phyloP scores from a whole-genome alignment of 805 yeast species.

The Sporopachydermia lactativora region DNA sequence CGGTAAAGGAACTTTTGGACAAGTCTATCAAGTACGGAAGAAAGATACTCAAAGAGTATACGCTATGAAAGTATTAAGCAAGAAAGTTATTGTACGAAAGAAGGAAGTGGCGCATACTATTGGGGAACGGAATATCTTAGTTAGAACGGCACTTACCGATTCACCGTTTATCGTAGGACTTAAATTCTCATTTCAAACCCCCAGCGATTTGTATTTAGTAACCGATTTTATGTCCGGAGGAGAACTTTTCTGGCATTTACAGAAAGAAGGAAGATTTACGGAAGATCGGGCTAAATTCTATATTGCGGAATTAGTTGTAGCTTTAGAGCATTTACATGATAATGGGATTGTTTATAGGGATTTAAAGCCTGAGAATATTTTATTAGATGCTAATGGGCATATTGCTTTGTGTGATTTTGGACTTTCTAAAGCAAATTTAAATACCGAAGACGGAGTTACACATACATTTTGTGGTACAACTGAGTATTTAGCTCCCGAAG shows the following conservation, averaged over 20 bases:
- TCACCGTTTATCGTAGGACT: slow-evolving; percentile 92
- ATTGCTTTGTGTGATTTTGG: slow-evolving; percentile 97
- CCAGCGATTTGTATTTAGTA: slow-evolving; percentile 78
- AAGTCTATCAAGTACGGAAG: slow-evolving; percentile 91
- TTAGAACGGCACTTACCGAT: slow-evolving; percentile 77
- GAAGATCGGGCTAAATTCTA: slow-evolving; percentile 95
- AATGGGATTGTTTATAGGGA: slow-evolving; percentile 95
- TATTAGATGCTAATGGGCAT: slow-evolving; percentile 93
- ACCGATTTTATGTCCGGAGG: slow-evolving; percentile 99
- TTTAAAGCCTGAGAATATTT: slow-evolving; percentile 90
- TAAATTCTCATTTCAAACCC: slow-evolving; percentile 94
- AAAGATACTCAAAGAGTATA: slow-evolving; percentile 80
- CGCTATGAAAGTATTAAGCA: slow-evolving; percentile 94
- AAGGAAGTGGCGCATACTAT: slow-evolving; percentile 97
- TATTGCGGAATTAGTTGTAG: slow-evolving; percentile 89
- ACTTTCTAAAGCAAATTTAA: slow-evolving; percentile 80
- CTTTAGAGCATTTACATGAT: slow-evolving; percentile 88
- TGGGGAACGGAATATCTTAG: slow-evolving; percentile 91
- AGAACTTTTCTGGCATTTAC: slow-evolving; percentile 92
- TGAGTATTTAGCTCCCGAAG: slow-evolving; percentile 96
- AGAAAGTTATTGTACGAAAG: slow-evolving; percentile 89
- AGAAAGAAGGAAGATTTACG: slow-evolving; percentile 85
- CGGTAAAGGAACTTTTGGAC: slow-evolving; percentile 97
- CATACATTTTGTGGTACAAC: slow-evolving; percentile 98
- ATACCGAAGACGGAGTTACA: slow-evolving; percentile 73